phyloP scores from a whole-genome alignment of 2,329 filamentous ascomycete species.

The Claviceps capensis region DNA sequence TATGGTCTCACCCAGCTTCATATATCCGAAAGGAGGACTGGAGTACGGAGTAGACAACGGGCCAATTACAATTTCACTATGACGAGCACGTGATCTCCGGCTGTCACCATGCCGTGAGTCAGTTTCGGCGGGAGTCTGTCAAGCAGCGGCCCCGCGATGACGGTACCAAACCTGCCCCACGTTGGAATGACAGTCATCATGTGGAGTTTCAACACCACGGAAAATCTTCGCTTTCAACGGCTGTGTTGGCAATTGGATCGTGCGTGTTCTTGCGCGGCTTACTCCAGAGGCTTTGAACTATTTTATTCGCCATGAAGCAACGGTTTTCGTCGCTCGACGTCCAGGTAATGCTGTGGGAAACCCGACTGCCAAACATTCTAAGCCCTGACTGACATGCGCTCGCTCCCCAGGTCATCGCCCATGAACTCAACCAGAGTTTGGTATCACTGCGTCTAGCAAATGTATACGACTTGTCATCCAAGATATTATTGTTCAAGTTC shows the following conservation, averaged over 20 bases:
- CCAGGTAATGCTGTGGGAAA: slow-evolving; percentile 33
- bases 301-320: slow-evolving; percentile 51
- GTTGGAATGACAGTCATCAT: not conserved
- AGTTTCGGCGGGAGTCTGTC: slow-evolving; percentile 1
- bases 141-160: slow-evolving; percentile 6
- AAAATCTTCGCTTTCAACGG: not conserved
- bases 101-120: slow-evolving; percentile 3
- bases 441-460: slow-evolving; percentile 75
- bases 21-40: too few relatives aligned
- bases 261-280: not conserved
- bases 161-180: slow-evolving; percentile 4
- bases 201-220: not conserved
- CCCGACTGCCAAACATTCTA: not conserved
- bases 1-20: too few relatives aligned
- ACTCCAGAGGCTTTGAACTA: not conserved
- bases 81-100: slow-evolving; percentile 6
- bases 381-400: slow-evolving; percentile 5
- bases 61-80: not conserved
- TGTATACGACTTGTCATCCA: slow-evolving; percentile 89
- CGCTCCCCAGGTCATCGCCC: slow-evolving; percentile 62
- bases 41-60: too few relatives aligned
- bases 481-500: slow-evolving; percentile 92
- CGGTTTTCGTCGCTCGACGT: slow-evolving; percentile 69
- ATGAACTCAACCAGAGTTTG: slow-evolving; percentile 72
- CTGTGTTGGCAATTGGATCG: not conserved